These are phyloP conservation scores for Claviceps pusilla DNA, from an alignment of 2,329 filamentous ascomycete genomes.

Conservation along the genomic window DNA sequence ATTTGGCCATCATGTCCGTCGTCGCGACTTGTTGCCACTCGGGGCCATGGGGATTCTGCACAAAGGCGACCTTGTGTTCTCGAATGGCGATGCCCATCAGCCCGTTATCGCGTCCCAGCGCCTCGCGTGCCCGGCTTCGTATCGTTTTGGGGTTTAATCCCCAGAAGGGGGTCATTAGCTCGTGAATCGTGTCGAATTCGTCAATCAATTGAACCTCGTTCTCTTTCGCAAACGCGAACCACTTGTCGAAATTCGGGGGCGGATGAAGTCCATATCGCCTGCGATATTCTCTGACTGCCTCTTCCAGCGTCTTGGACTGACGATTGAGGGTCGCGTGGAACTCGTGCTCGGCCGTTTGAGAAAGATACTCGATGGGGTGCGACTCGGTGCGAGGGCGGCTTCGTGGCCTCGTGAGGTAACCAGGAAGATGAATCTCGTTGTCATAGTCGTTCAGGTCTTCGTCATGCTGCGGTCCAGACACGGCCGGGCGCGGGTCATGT, in stretches of 20 bases:
- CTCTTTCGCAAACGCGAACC: constrained; percentile 72
- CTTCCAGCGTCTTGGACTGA: constrained; percentile 62
- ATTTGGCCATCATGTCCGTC: constrained; percentile 65
- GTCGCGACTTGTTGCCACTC: constrained; percentile 81
- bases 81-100: constrained; percentile 67
- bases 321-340: constrained; percentile 23
- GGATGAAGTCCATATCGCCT: constrained; percentile 68
- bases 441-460: background rate
- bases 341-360: background rate
- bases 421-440: background rate
- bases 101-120: constrained; percentile 68
- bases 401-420: background rate
- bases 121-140: constrained; percentile 60
- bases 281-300: constrained; percentile 70
- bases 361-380: background rate
- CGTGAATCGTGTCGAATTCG: constrained; percentile 79
- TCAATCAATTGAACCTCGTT: constrained; percentile 69
- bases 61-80: constrained; percentile 51
- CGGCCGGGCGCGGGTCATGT: background rate
- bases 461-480: background rate
- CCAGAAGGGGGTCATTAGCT: constrained; percentile 82
- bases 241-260: constrained; percentile 84
- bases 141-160: constrained; percentile 68
- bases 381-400: background rate
- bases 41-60: constrained; percentile 53